Percentiles rank a stretch among this genome's conserved stretches.
phyloP scores from a whole-genome alignment of 2,329 filamentous ascomycete species.

The Helminthosporium solani region DNA sequence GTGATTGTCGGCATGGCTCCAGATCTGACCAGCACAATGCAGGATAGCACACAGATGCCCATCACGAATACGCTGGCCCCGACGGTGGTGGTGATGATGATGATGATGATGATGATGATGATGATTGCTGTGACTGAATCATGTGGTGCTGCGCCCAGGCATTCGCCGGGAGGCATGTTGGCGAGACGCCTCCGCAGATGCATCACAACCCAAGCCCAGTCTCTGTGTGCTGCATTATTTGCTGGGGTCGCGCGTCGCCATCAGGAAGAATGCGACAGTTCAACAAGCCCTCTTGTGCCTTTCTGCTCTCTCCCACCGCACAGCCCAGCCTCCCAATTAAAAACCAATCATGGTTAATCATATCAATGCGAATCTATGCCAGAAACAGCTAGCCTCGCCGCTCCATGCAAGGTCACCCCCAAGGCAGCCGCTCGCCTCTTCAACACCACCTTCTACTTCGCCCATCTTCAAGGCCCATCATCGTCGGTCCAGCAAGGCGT shows the following conservation, averaged over 20 bases:
- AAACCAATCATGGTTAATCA: too few relatives aligned
- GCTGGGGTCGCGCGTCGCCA: conserved; percentile 19
- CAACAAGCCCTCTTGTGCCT: not conserved
- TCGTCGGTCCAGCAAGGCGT: conserved; percentile 10
- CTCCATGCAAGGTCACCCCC: conserved; percentile 23
- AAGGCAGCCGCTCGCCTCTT: conserved; percentile 11
- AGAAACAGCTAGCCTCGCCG: conserved; percentile 10
- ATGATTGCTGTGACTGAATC: conserved; percentile 19
- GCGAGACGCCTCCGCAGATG: conserved; percentile 23
- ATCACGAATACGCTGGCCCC: conserved; percentile 12
- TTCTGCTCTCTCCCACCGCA: too few relatives aligned
- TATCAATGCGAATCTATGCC: conserved; percentile 16
- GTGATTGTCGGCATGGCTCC: conserved; percentile 11
- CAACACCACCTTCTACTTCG: conserved; percentile 13
- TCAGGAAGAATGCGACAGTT: conserved; percentile 18
- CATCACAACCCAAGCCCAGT: conserved; percentile 10
- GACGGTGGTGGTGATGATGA: conserved; percentile 3
- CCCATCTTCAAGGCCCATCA: conserved; percentile 11
- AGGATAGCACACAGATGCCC: conserved; percentile 16
- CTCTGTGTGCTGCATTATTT: conserved; percentile 16
- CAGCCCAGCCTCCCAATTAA: too few relatives aligned
- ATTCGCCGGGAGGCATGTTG: conserved; percentile 12
- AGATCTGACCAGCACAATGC: conserved; percentile 17
- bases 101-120: conserved; percentile 1
- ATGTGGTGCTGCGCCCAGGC: conserved; percentile 23